Evolutionary conservation across 78 protist species (phyloP).

Genomic region (Dictyostelium firmibasis): DNA sequence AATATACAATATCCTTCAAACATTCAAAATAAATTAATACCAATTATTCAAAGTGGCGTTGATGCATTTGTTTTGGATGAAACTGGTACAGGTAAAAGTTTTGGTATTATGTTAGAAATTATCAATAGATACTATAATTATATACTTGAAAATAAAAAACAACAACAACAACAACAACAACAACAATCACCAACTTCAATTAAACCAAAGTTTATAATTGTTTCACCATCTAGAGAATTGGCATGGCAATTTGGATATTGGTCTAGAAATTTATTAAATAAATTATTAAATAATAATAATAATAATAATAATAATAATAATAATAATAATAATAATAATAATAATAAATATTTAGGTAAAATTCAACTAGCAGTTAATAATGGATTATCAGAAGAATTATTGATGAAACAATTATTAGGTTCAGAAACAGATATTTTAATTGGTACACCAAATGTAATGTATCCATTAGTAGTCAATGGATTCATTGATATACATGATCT

Average conservation of each 20-base stretch:
- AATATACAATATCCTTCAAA: not conserved
- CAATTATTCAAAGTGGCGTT: not conserved
- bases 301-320: not conserved
- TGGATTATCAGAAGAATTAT: not conserved
- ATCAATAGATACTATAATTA: slow-evolving; percentile 36
- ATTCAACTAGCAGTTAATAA: slow-evolving; percentile 14
- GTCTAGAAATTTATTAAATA: not conserved
- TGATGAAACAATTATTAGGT: not conserved
- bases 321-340: not conserved
- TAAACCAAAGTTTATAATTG: slow-evolving; percentile 7
- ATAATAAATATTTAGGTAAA: not conserved
- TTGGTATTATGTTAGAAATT: slow-evolving; percentile 11
- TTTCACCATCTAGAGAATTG: slow-evolving; percentile 64
- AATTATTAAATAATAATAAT: not conserved
- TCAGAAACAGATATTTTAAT: slow-evolving; percentile 11
- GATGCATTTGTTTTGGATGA: slow-evolving; percentile 47
- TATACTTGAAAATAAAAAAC: not conserved
- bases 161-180: not conserved
- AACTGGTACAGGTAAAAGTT: slow-evolving; percentile 75
- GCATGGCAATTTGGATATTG: slow-evolving; percentile 67
- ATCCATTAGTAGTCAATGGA: slow-evolving; percentile 9
- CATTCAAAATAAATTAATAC: slow-evolving; percentile 36
- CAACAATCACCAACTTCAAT: not conserved
- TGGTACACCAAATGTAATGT: slow-evolving; percentile 60
- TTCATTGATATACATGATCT: not conserved